Percentiles rank a stretch among this genome's conserved stretches.
Conservation (phyloP, 2,329 filamentous ascomycete species). For the Fusarium continuum region DNA sequence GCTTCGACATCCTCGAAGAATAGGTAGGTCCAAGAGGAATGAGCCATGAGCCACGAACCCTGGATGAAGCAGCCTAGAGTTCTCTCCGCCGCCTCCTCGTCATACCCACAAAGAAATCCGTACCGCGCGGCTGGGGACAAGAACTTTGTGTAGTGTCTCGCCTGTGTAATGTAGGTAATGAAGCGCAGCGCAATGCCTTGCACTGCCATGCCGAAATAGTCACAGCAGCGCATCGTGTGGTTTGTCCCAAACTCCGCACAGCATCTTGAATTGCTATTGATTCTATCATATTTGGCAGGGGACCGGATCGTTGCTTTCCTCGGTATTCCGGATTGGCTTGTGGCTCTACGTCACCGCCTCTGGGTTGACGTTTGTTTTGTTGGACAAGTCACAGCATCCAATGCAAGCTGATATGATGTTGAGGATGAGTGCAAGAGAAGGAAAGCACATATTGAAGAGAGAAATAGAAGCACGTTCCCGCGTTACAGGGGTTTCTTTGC, state of each 20-base stretch:
- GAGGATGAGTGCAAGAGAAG: not conserved
- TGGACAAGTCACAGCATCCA: conserved; percentile 1
- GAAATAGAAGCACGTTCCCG: conserved; percentile 12
- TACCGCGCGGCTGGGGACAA: conserved; percentile 26
- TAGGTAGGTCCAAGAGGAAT: not conserved
- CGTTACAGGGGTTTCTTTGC: conserved; percentile 18
- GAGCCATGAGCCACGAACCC: not conserved
- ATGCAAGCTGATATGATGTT: conserved; percentile 1
- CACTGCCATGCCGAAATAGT: conserved; percentile 20
- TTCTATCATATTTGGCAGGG: conserved; percentile 19
- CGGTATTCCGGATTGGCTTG: conserved; percentile 15
- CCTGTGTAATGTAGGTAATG: conserved; percentile 7
- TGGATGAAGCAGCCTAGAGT: not conserved
- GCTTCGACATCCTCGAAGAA: conserved; percentile 10
- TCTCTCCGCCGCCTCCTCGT: conserved; percentile 25
- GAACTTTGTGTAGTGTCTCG: conserved; percentile 17
- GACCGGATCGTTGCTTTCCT: conserved; percentile 28
- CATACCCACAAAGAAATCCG: conserved; percentile 9
- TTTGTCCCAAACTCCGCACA: conserved; percentile 7
- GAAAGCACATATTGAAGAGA: not conserved
- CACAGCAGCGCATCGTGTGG: conserved; percentile 13
- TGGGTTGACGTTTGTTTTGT: not conserved
- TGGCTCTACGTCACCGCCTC: conserved; percentile 31
- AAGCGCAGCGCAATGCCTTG: conserved; percentile 10
- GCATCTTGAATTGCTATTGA: conserved; percentile 23